Base-by-base conservation (phyloP, 805 yeast species). In the Candida suzukii region DNA sequence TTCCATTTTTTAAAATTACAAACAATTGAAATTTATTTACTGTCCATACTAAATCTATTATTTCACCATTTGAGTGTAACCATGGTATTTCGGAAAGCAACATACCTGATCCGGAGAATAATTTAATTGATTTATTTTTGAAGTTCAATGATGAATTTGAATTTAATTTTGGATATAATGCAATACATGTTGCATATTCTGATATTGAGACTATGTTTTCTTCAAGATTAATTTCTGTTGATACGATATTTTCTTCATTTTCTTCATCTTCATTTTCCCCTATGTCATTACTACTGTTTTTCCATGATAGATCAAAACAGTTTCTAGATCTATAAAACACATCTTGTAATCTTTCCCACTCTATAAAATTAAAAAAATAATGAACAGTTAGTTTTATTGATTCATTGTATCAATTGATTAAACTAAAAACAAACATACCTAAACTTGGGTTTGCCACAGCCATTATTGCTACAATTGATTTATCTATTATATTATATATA, bases 341-440 rank as follows among this genome's bases (percentile, higher is more conserved):
- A 57, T 78, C 77, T 41, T 76, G 79, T 17, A 88, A 70, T 47
- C 81, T 73, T 57, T 88, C 95, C 97, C 97, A 88, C 35, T 72
- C 73, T 46, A 70, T 54, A 48, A 73, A 67, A 12, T 76, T 77
- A 59, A 6, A n/a, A 39, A 51, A 50, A 54, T 27, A 28, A 41
- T 30, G 18, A 34, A 26, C 18, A 28, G 38, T 29, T 18, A 13
- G 9, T 8, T 27, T 8, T 16, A 25, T 11, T 12, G n/a, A 14
- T 16, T 11, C 20, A 26, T 10, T 5, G 17, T 5, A 4, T 9
- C 29, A 22, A 16, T n/a, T n/a, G n/a, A n/a, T n/a, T n/a, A n/a
- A n/a, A n/a, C n/a, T n/a, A n/a, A n/a, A 6, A 1, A 13, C 16
- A 14, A 29, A 46, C 51, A 32, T 40, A 49, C 61, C 62, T 22